phyloP scores from a whole-genome alignment of 1,284 basidiomycete species.

The Athelia sp. region DNA sequence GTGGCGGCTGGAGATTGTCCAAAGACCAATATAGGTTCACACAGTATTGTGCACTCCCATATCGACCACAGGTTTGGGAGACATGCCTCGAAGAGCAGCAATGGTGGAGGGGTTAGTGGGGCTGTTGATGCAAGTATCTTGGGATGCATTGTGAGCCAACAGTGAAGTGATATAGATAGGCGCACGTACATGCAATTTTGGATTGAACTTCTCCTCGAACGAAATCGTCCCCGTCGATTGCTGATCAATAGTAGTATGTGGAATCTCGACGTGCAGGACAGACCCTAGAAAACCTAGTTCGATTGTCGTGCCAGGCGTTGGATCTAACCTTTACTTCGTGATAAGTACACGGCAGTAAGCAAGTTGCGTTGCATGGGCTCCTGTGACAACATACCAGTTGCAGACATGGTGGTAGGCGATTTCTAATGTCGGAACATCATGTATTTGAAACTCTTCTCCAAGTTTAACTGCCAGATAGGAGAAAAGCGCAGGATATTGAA shows the following conservation, averaged over 20 bases:
- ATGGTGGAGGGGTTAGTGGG: slow-evolving; percentile 61
- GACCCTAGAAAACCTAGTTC: slow-evolving; percentile 82
- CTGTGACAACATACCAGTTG: slow-evolving; percentile 57
- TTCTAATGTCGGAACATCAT: slow-evolving; percentile 80
- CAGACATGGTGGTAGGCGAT: slow-evolving; percentile 83
- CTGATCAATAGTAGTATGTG: slow-evolving; percentile 64
- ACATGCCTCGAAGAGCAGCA: slow-evolving; percentile 72
- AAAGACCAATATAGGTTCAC: slow-evolving; percentile 86
- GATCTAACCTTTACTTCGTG: slow-evolving; percentile 69
- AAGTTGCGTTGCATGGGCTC: slow-evolving; percentile 7
- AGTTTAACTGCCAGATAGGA: slow-evolving; percentile 60
- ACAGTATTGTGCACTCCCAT: slow-evolving; percentile 88
- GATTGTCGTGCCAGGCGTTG: slow-evolving; percentile 56
- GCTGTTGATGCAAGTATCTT: slow-evolving; percentile 80
- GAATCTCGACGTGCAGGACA: slow-evolving; percentile 69
- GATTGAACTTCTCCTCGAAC: slow-evolving; percentile 43
- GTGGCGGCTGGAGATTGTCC: slow-evolving; percentile 78
- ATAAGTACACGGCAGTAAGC: slow-evolving; percentile 15
- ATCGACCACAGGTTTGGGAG: slow-evolving; percentile 85
- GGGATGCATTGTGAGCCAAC: neutral
- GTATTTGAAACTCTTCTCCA: slow-evolving; percentile 71
- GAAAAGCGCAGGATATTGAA: slow-evolving; percentile 80
- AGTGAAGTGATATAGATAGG: slow-evolving; percentile 4
- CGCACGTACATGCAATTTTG: slow-evolving; percentile 38
- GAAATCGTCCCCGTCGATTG: slow-evolving; percentile 56